Percentiles rank a stretch among this genome's conserved stretches.
Evolutionary conservation across 1,139 yeast species (phyloP).

Genomic region (Citeromyces hawaiiensis): DNA sequence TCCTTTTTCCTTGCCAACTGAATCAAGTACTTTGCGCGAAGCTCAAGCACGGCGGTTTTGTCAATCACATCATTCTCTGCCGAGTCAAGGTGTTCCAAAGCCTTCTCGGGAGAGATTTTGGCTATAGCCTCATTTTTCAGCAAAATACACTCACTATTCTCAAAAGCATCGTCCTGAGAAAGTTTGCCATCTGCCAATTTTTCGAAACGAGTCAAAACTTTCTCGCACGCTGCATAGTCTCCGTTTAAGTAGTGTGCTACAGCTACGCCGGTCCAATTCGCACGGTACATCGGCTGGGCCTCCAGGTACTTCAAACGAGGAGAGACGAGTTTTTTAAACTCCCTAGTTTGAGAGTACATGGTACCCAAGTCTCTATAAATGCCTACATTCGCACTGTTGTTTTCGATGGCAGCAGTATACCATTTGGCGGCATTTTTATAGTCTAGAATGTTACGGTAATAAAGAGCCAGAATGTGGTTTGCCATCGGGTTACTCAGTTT

Average conservation of each 20-base stretch:
- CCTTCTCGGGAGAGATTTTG: conserved; percentile 47
- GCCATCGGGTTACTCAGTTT: conserved; percentile 50
- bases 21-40: conserved; percentile 45
- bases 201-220: conserved; percentile 65
- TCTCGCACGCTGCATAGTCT: conserved; percentile 55
- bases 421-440: conserved; percentile 72
- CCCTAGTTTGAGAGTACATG: conserved; percentile 70
- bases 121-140: conserved; percentile 59
- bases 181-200: conserved; percentile 56
- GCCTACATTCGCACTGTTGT: conserved; percentile 69
- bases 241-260: conserved; percentile 70
- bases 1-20: conserved; percentile 31
- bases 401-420: conserved; percentile 64
- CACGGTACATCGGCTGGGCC: conserved; percentile 71
- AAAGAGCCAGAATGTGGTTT: conserved; percentile 79
- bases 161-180: conserved; percentile 54
- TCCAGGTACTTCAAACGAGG: conserved; percentile 64
- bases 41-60: conserved; percentile 48
- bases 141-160: conserved; percentile 68
- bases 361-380: conserved; percentile 74
- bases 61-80: conserved; percentile 33
- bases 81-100: conserved; percentile 42
- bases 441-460: conserved; percentile 56
- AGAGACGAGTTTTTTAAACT: conserved; percentile 45
- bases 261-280: conserved; percentile 87